phyloP scores from a whole-genome alignment of 2,329 filamentous ascomycete species.

The Ophiostoma fasciatum region DNA sequence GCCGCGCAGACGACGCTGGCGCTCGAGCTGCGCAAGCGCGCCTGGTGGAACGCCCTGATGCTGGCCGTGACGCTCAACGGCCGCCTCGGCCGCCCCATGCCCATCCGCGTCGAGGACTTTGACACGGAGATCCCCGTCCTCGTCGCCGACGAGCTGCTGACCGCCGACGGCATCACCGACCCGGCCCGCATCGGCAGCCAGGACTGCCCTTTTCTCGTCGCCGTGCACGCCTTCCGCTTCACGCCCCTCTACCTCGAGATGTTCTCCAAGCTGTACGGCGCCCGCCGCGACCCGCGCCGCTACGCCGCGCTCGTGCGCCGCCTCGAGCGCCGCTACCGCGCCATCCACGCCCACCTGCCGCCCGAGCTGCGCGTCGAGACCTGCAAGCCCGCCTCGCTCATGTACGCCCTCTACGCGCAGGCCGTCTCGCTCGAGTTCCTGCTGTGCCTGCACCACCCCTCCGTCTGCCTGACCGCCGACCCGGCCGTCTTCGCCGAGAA shows the following conservation, averaged over 20 bases:
- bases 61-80: conserved; percentile 56
- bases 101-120: conserved; percentile 57
- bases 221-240: conserved; percentile 49
- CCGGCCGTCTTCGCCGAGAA: conserved; percentile 43
- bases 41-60: conserved; percentile 59
- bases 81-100: conserved; percentile 64
- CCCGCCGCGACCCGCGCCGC: conserved; percentile 43
- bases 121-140: conserved; percentile 63
- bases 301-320: conserved; percentile 49
- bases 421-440: conserved; percentile 41
- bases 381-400: conserved; percentile 24
- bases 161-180: conserved; percentile 44
- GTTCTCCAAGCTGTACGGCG: conserved; percentile 61
- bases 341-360: conserved; percentile 51
- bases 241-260: conserved; percentile 56
- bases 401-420: conserved; percentile 40
- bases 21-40: conserved; percentile 61
- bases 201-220: conserved; percentile 53
- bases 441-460: conserved; percentile 46
- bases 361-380: conserved; percentile 37
- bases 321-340: conserved; percentile 48
- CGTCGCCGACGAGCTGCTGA: conserved; percentile 55
- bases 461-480: conserved; percentile 40
- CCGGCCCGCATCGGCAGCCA: conserved; percentile 28
- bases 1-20: conserved; percentile 40